phyloP scores from a whole-genome alignment of 2,329 filamentous ascomycete genomes.

The Talaromyces sp. region DNA sequence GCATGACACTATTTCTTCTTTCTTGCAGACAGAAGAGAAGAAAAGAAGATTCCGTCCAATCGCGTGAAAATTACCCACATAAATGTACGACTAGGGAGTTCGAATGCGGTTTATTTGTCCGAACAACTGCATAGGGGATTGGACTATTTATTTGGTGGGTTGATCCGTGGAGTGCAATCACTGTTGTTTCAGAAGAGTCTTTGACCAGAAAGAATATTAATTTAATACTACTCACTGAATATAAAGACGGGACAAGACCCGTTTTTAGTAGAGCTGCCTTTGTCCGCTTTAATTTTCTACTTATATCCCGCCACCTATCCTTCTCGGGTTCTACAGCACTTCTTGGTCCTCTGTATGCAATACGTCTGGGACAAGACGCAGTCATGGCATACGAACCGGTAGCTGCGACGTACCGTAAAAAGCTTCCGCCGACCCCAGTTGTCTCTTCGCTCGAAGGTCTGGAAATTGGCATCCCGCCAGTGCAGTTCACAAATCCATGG shows the following conservation, averaged over 20 bases:
- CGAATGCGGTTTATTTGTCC: neutral
- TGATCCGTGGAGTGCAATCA: neutral
- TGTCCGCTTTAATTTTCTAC: neutral
- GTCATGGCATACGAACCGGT: neutral
- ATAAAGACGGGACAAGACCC: neutral
- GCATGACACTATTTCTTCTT: neutral
- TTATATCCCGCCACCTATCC: neutral
- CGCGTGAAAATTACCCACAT: neutral
- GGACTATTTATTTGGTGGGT: neutral
- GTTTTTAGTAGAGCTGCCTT: neutral
- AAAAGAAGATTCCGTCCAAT: neutral
- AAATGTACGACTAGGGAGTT: neutral
- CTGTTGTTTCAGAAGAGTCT: neutral
- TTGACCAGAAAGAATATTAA: neutral
- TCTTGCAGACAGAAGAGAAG: neutral
- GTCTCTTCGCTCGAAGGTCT: slow-evolving; percentile 32
- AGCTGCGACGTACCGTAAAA: slow-evolving; percentile 16
- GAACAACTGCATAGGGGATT: neutral
- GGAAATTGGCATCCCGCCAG: slow-evolving; percentile 30
- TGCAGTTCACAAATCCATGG: slow-evolving; percentile 18
- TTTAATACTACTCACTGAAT: neutral
- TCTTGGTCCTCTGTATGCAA: neutral
- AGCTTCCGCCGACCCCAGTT: slow-evolving; percentile 26
- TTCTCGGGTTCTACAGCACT: neutral
- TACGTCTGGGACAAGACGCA: neutral